A percentile compares a stretch with the other conserved stretches of the same genome.
These are phyloP conservation scores for Fusarium sp. DNA, from an alignment of 2,329 filamentous ascomycete species.

Conservation along the genomic window DNA sequence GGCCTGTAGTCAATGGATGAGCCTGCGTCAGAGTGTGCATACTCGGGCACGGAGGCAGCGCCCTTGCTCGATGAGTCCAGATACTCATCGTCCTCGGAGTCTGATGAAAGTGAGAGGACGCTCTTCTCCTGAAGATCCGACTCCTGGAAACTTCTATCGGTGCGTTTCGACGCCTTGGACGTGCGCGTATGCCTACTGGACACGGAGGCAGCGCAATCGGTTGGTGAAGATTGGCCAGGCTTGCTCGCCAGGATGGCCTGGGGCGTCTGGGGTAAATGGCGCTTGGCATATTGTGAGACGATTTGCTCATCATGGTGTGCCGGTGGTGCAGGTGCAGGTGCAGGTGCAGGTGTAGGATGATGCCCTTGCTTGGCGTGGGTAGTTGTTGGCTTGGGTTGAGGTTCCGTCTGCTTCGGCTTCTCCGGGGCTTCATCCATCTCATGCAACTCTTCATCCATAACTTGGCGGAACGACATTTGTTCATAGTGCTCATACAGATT, in stretches of 20 bases:
- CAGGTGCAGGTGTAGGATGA: constrained; percentile 11
- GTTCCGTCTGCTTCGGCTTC: constrained; percentile 23
- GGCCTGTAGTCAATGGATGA: constrained; percentile 38
- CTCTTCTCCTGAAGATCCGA: constrained; percentile 63
- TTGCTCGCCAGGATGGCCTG: constrained; percentile 34
- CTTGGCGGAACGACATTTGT: constrained; percentile 60
- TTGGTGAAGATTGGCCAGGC: constrained; percentile 44
- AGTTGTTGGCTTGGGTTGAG: constrained; percentile 18
- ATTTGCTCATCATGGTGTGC: constrained; percentile 36
- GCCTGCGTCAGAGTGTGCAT: constrained; percentile 38
- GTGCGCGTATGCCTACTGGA: constrained; percentile 64
- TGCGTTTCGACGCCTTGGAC: constrained; percentile 61
- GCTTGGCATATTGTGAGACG: constrained; percentile 42
- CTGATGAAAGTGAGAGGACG: constrained; percentile 64
- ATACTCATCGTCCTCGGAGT: constrained; percentile 61
- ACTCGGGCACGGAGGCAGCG: constrained; percentile 41
- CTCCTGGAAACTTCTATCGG: constrained; percentile 56
- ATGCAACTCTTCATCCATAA: constrained; percentile 44
- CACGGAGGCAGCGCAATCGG: constrained; percentile 59
- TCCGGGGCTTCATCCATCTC: constrained; percentile 26
- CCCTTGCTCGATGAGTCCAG: constrained; percentile 35
- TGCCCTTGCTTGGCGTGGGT: constrained; percentile 22
- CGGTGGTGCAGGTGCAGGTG: constrained; percentile 1
- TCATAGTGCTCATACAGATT: constrained; percentile 67
- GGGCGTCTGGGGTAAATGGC: constrained; percentile 38